phyloP scores from a whole-genome alignment of 2,329 filamentous ascomycete genomes.

The Fusarium pseudoanthophilum region DNA sequence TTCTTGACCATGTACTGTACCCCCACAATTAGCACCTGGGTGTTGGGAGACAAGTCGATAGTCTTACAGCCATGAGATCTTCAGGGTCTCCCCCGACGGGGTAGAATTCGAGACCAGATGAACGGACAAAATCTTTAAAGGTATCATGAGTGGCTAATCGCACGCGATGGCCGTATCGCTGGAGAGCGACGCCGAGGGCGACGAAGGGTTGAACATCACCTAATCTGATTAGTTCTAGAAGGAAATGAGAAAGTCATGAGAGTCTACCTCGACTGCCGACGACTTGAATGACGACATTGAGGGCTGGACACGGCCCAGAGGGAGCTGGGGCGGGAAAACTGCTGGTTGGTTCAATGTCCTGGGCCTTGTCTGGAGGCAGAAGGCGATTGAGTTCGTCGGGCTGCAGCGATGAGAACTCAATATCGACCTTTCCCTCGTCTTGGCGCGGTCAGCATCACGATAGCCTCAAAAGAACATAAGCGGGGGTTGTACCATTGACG shows the following conservation, averaged over 20 bases:
- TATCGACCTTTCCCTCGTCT: neutral
- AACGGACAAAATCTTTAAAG: constrained; percentile 9
- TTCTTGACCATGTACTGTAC: constrained; percentile 3
- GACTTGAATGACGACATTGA: constrained; percentile 29
- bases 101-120: constrained; percentile 11
- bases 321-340: neutral
- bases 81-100: constrained; percentile 24
- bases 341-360: neutral
- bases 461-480: neutral
- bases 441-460: neutral
- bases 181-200: constrained; percentile 12
- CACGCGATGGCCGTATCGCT: constrained; percentile 22
- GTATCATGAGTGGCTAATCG: constrained; percentile 23
- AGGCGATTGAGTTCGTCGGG: constrained; percentile 1
- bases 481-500: neutral
- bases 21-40: accelerated
- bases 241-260: accelerated
- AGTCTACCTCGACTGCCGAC: constrained; percentile 21
- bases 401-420: neutral
- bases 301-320: neutral
- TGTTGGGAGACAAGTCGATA: accelerated
- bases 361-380: neutral
- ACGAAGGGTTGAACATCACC: constrained; percentile 31
- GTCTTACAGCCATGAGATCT: constrained; percentile 19
- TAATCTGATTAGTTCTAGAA: neutral